Percentiles rank a stretch among this genome's conserved stretches.
phyloP scores from a whole-genome alignment of 371 early-diverging fungal species.

The Aphelidium insulamus region DNA sequence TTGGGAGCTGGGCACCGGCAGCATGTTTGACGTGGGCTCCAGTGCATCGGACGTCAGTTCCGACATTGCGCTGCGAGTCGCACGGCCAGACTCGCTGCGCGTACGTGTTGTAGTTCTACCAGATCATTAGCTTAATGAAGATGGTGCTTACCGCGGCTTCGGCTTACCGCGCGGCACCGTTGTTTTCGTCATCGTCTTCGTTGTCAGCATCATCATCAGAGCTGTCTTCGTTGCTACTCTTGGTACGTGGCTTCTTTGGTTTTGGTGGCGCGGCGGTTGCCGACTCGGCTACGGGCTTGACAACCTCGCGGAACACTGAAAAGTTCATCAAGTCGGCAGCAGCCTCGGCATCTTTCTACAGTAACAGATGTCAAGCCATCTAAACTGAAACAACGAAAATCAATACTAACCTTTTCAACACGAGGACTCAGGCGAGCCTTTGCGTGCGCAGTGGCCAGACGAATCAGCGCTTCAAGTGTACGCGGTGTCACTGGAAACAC shows the following conservation, averaged over 20 bases:
- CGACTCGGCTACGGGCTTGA: constrained; percentile 6
- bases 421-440: constrained; percentile 66
- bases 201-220: constrained; percentile 12
- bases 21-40: neutral
- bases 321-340: constrained; percentile 1
- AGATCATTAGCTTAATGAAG: constrained; percentile 1
- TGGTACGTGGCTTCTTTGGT: neutral
- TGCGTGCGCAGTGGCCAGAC: constrained; percentile 96
- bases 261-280: neutral
- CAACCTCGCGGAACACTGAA: constrained; percentile 12
- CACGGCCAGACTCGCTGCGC: too few relatives aligned
- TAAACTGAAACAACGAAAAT: constrained; percentile 76
- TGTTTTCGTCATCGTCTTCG: constrained; percentile 12
- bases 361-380: constrained; percentile 22
- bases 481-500: constrained; percentile 98
- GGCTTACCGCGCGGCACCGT: neutral
- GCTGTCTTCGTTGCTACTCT: constrained; percentile 5
- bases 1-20: neutral
- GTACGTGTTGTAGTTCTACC: neutral
- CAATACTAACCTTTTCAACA: constrained; percentile 69
- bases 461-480: constrained; percentile 96
- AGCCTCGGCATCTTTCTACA: constrained; percentile 17
- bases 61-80: too few relatives aligned
- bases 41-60: too few relatives aligned
- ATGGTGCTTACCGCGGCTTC: constrained; percentile 1